These are phyloP conservation scores for Aspergillus egyptiacus DNA, from an alignment of 495 filamentous ascomycete species.

Conservation along the genomic window DNA sequence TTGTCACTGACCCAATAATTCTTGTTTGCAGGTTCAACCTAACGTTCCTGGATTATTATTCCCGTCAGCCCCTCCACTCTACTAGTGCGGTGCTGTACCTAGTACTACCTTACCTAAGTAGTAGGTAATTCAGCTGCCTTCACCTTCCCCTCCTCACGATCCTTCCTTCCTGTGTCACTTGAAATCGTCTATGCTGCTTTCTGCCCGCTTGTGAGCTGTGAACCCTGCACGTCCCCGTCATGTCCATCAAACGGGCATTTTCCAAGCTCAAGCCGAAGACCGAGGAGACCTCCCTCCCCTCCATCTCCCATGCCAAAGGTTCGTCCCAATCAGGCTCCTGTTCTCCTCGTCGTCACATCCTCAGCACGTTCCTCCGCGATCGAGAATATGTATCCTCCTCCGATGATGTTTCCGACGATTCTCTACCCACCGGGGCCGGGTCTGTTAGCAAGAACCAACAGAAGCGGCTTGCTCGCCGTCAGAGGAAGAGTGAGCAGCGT, in stretches of 20 bases:
- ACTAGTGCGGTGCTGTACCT: no score
- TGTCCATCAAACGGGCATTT: slow-evolving; percentile 44
- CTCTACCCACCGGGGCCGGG: slow-evolving; percentile 21
- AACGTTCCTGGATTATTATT: no score
- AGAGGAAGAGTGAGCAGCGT: slow-evolving; percentile 36
- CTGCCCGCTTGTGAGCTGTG: no score
- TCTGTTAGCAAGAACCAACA: slow-evolving; percentile 48
- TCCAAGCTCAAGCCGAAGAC: slow-evolving; percentile 34
- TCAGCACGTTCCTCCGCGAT: slow-evolving; percentile 38
- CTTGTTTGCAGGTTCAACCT: no score
- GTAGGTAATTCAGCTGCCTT: slow-evolving; percentile 6
- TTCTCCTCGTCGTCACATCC: slow-evolving; percentile 38
- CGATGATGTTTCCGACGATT: slow-evolving; percentile 46
- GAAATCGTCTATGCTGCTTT: background rate
- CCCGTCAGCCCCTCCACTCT: slow-evolving; percentile 2
- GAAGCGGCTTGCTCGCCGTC: slow-evolving; percentile 42
- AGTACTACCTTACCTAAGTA: no score
- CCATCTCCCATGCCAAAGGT: slow-evolving; percentile 7
- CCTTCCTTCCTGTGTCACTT: slow-evolving; percentile 18
- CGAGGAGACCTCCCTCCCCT: slow-evolving; percentile 21
- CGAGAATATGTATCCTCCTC: slow-evolving; percentile 39
- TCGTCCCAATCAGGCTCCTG: slow-evolving; percentile 10
- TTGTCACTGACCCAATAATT: background rate
- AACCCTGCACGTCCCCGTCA: no score
- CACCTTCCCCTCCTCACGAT: slow-evolving; percentile 39